Percentiles rank a stretch among this genome's conserved stretches.
These are phyloP conservation scores for Candida ovalis DNA, from an alignment of 805 yeast species.

Conservation along the genomic window DNA sequence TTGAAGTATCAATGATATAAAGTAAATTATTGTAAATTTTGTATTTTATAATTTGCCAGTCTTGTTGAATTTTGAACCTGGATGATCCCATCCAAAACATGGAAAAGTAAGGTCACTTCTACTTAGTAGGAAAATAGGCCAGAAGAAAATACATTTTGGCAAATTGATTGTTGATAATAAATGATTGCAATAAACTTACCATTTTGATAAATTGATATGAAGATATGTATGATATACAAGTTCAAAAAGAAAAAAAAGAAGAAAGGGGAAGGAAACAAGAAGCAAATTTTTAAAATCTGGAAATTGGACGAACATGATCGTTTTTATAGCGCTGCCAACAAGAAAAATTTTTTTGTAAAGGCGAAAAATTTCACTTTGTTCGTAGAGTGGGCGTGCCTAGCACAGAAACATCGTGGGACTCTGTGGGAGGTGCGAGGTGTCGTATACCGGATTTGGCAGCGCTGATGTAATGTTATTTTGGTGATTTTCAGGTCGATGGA, in stretches of 20 bases:
- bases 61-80: too few relatives aligned
- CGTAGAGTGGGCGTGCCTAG: not conserved
- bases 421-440: not conserved
- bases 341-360: slow-evolving; percentile 1
- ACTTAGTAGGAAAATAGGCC: not conserved
- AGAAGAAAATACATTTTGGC: not conserved
- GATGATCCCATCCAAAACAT: too few relatives aligned
- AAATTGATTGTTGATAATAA: not conserved
- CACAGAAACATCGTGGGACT: not conserved
- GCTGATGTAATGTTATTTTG: too few relatives aligned
- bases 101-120: too few relatives aligned
- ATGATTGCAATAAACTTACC: not conserved
- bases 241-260: not conserved
- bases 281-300: not conserved
- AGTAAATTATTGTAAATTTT: too few relatives aligned
- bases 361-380: not conserved
- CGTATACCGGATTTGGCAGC: too few relatives aligned
- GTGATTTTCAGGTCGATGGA: too few relatives aligned
- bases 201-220: not conserved
- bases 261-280: not conserved
- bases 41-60: too few relatives aligned
- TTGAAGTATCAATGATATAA: too few relatives aligned
- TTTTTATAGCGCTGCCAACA: slow-evolving; percentile 1
- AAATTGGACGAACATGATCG: slow-evolving; percentile 1
- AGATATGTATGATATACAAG: not conserved